phyloP scores from a whole-genome alignment of 106 monocot species.

The Vanilla planifolia region DNA sequence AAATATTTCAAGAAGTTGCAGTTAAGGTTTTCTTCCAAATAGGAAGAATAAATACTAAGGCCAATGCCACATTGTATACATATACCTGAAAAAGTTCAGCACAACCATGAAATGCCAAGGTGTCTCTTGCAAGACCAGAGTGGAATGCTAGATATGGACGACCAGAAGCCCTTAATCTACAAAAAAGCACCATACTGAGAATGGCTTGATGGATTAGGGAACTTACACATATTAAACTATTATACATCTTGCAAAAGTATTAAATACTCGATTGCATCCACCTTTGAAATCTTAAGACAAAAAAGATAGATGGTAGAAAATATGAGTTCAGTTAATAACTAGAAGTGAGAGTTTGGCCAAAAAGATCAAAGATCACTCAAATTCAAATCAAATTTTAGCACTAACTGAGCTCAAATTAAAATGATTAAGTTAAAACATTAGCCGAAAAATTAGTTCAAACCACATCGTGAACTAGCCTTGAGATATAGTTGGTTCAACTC shows the following conservation, averaged over 20 bases:
- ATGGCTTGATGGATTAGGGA: not conserved
- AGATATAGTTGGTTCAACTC: no score
- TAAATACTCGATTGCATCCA: not conserved
- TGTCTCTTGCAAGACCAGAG: constrained; percentile 70
- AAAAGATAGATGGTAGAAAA: not conserved
- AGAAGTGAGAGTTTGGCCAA: no score
- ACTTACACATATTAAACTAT: not conserved
- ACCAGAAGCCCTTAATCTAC: constrained; percentile 61
- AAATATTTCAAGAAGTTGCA: not conserved
- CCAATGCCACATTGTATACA: not conserved
- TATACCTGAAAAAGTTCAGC: constrained; percentile 89
- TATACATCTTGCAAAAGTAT: not conserved
- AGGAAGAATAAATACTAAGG: not conserved
- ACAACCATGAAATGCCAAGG: constrained; percentile 87
- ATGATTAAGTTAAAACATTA: no score
- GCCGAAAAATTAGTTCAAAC: no score
- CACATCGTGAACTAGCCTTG: no score
- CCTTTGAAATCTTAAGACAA: no score
- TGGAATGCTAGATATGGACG: constrained; percentile 75
- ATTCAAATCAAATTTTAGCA: no score
- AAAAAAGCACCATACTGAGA: constrained; percentile 11
- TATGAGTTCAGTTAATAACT: no score
- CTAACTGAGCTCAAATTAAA: no score
- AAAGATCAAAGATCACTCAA: no score
- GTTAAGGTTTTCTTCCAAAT: not conserved